Conservation (phyloP, 139 green algal genomes). For the Eudorina sp. region DNA sequence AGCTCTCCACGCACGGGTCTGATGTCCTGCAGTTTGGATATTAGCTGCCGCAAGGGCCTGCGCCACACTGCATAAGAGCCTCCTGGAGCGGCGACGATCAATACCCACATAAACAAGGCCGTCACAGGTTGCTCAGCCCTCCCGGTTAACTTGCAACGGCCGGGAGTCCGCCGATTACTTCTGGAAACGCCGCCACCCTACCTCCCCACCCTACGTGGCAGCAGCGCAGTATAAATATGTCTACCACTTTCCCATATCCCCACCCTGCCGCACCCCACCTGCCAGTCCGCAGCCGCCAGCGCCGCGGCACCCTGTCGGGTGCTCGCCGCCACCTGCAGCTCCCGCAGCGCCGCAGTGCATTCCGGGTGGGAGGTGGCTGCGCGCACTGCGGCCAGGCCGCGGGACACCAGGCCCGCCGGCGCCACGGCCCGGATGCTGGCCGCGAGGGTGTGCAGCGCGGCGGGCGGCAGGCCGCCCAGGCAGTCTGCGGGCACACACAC, state of each 20-base stretch:
- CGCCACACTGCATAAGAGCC: too few species aligned
- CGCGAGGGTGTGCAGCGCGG: conserved; percentile 22
- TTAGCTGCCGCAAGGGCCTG: too few species aligned
- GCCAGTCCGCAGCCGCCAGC: conserved; percentile 55
- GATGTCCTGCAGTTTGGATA: too few species aligned
- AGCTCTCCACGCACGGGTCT: too few species aligned
- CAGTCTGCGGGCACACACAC: neutral
- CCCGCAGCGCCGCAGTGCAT: conserved; percentile 42
- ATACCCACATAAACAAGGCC: too few species aligned
- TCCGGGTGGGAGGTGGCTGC: conserved; percentile 39
- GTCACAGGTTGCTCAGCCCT: too few species aligned
- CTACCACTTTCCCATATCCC: neutral
- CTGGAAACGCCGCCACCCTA: too few species aligned
- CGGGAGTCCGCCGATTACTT: too few species aligned
- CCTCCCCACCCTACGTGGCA: too few species aligned
- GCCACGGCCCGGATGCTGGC: conserved; percentile 31
- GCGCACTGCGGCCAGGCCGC: conserved; percentile 19
- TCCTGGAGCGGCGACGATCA: too few species aligned
- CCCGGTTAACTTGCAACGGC: too few species aligned
- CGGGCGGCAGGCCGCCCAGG: neutral
- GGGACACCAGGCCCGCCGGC: neutral
- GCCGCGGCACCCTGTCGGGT: conserved; percentile 39
- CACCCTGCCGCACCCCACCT: neutral
- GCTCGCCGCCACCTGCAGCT: conserved; percentile 38
- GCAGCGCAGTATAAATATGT: too few species aligned